phyloP scores from a whole-genome alignment of 306 rosid species.

The Gynostemma pentaphyllum region DNA sequence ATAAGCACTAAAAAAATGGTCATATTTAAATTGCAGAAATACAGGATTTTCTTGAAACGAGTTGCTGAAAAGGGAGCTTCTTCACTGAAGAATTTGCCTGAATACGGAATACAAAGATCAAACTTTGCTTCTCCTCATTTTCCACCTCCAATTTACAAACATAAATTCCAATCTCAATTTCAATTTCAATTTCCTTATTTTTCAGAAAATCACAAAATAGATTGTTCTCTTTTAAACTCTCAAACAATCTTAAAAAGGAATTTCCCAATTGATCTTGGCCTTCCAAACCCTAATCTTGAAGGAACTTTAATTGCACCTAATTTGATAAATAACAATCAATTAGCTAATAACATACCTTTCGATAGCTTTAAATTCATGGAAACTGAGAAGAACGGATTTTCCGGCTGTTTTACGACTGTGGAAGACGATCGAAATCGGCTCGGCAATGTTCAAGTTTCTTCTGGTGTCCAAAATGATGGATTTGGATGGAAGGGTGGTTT shows the following conservation, averaged over 20 bases:
- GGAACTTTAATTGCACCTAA: background rate
- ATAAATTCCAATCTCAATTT: background rate
- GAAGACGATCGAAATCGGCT: background rate
- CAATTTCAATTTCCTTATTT: background rate
- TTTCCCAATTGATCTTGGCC: background rate
- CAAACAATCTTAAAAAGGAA: background rate
- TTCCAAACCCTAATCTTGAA: slow-evolving; percentile 7
- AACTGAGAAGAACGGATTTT: background rate
- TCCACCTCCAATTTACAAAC: background rate
- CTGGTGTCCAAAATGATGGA: background rate
- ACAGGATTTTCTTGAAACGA: slow-evolving; percentile 11
- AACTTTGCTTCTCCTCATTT: background rate
- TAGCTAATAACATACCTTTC: background rate
- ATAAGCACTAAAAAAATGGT: too few relatives aligned
- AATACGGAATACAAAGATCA: background rate
- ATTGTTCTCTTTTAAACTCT: background rate
- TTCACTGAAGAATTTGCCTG: background rate
- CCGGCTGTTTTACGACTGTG: too few relatives aligned
- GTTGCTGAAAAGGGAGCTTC: slow-evolving; percentile 1
- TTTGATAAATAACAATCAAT: background rate
- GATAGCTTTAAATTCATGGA: too few relatives aligned
- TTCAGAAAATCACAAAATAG: background rate
- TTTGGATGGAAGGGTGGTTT: background rate
- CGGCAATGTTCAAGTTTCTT: background rate
- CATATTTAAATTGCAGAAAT: too few relatives aligned